Base-by-base conservation (phyloP, 768 basidiomycete species). In the Chiua virens region DNA sequence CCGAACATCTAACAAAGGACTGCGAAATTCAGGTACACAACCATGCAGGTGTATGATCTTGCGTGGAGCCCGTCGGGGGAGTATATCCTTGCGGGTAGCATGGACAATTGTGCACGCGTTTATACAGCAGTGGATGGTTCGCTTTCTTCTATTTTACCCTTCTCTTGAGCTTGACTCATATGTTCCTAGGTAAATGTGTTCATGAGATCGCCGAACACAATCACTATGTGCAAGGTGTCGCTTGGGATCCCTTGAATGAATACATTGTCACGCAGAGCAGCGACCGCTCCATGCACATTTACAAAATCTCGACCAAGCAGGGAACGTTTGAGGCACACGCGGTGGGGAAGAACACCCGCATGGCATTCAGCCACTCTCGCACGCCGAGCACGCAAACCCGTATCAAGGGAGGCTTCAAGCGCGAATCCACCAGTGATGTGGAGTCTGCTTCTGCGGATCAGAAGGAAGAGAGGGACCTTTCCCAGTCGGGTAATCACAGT, bases 191-290 rank as follows among this genome's bases (percentile, higher is more conserved):
- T 25, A 87, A 88, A 75, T 90, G 89, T 62, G 79, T 97, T 13
- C 82, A 85, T 59, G 91, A 94, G 67, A 88, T 95, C 53, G 87
- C 91, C 1, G 96, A 98, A 62, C 97, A 99, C 69, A 83, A 80
- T 30, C 96, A 98, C 69, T 98, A 91, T 65, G 97, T 99, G 0
- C 97, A 99, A 74, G 97, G 97, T 9, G 97, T 98, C 25, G 92
- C 96, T 0, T 99, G 97, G 97, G 97, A 99, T 58, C 97, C 97
- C 2, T 72, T 97, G 60, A 94, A 96, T 67, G 92, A 97, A 68
- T 98, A 89, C 65, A 91, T 99, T 54, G 95, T 97, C 4, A 98
- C 97, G 0, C 97, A 99, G 65, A 93, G 91, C 68, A 92, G 88
- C 62, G 97, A 99, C 70, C 81, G 96, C 41, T 89, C 93, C 20